Evolutionary conservation across 805 yeast genomes (phyloP).

Genomic region (Hanseniaspora meyeri): DNA sequence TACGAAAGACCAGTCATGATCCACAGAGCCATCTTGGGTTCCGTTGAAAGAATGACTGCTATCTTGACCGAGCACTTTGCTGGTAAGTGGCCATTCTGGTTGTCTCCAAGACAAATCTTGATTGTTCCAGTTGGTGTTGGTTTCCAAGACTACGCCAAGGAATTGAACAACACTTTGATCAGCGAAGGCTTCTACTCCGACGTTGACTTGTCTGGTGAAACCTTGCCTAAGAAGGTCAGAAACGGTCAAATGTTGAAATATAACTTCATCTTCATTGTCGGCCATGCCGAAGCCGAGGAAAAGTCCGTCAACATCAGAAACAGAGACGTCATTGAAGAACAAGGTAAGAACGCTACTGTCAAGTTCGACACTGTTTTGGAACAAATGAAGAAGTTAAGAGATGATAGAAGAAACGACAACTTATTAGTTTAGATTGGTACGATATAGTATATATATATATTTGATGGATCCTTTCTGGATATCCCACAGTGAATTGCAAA

Average conservation of each 20-base stretch:
- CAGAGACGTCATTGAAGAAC: constrained; percentile 86
- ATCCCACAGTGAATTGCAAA: no score
- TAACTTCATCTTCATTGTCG: constrained; percentile 93
- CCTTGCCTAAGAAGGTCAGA: constrained; percentile 96
- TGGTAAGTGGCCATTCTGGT: constrained; percentile 99
- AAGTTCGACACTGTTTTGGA: constrained; percentile 57
- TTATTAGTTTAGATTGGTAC: constrained; percentile 24
- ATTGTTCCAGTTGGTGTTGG: constrained; percentile 96
- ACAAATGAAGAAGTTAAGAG: constrained; percentile 56
- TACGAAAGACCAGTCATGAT: constrained; percentile 92
- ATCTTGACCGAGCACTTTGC: constrained; percentile 95
- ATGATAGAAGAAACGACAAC: constrained; percentile 64
- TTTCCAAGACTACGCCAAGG: constrained; percentile 79
- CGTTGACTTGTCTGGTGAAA: constrained; percentile 86
- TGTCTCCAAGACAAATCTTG: constrained; percentile 95
- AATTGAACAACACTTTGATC: constrained; percentile 57
- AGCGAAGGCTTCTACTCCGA: constrained; percentile 79
- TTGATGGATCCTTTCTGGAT: no score
- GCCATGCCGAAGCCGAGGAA: constrained; percentile 78
- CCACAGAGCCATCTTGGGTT: constrained; percentile 96
- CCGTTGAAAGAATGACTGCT: constrained; percentile 98
- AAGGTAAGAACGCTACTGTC: constrained; percentile 81
- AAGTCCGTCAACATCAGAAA: constrained; percentile 86
- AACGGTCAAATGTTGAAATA: constrained; percentile 88
- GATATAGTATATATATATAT: no score